Percentiles rank a stretch among this genome's conserved stretches.
Evolutionary conservation across 306 rosid species (phyloP).

Genomic region (Quercus alba): DNA sequence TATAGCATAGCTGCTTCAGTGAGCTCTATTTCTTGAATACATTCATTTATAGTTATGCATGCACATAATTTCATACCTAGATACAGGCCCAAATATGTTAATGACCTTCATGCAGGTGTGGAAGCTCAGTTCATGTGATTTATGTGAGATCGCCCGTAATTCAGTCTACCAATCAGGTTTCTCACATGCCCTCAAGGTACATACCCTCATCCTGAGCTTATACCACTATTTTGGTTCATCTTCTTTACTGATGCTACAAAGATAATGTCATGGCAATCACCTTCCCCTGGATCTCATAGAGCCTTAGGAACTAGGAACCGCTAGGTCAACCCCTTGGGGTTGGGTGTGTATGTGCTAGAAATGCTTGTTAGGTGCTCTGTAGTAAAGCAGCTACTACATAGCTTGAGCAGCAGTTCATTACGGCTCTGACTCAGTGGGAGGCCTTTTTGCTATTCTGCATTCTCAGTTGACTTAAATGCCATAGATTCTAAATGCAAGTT

Average conservation of each 20-base stretch:
- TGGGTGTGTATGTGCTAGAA: background rate
- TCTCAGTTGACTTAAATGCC: background rate
- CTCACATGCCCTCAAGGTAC: conserved; percentile 93
- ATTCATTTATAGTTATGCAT: no score
- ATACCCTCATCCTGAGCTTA: background rate
- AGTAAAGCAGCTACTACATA: background rate
- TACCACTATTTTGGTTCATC: background rate
- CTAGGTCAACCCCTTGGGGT: no score
- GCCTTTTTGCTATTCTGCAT: background rate
- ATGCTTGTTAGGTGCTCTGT: background rate
- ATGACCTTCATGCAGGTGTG: conserved; percentile 59
- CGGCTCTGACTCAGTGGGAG: background rate
- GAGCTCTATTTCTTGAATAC: conserved; percentile 35
- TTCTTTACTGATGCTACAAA: background rate
- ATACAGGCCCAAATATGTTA: background rate
- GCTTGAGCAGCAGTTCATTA: background rate
- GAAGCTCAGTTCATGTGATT: conserved; percentile 95
- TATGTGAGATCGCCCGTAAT: conserved; percentile 95
- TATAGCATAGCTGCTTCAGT: conserved; percentile 99
- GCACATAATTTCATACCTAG: background rate
- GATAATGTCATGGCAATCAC: background rate
- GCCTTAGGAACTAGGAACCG: no score
- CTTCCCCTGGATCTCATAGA: background rate
- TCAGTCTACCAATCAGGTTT: conserved; percentile 95
- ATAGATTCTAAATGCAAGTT: no score